These are phyloP conservation scores for Moringa oleifera DNA, from an alignment of 345 rosid genomes.

Conservation along the genomic window DNA sequence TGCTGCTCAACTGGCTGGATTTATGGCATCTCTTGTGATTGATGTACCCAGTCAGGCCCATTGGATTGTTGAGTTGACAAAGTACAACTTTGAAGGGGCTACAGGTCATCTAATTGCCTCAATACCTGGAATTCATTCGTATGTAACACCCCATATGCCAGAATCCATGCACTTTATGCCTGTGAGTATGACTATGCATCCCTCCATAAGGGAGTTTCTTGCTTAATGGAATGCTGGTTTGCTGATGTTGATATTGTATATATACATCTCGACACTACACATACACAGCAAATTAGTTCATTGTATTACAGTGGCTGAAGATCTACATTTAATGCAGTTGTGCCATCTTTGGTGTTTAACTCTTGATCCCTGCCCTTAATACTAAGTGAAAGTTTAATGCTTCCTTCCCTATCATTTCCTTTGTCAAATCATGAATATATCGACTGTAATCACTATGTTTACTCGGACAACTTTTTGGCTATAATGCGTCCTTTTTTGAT, in stretches of 20 bases:
- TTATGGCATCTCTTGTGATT: slow-evolving; percentile 70
- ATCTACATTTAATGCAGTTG: no score
- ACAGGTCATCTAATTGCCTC: slow-evolving; percentile 72
- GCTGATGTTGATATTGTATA: neutral
- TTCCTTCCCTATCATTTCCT: neutral
- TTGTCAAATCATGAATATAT: neutral
- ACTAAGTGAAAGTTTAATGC: neutral
- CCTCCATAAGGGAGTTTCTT: slow-evolving; percentile 5
- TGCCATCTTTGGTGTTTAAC: neutral
- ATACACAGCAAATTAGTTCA: neutral
- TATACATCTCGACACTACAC: neutral
- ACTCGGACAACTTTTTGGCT: neutral
- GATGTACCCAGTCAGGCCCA: slow-evolving; percentile 83
- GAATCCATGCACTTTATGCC: slow-evolving; percentile 21
- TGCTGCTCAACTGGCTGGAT: slow-evolving; percentile 85
- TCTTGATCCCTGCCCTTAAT: neutral
- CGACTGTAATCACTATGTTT: neutral
- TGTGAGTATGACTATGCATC: slow-evolving; percentile 29
- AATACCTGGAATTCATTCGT: slow-evolving; percentile 80
- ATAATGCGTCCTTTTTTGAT: no score
- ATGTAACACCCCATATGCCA: slow-evolving; percentile 27
- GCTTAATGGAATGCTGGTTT: slow-evolving; percentile 1
- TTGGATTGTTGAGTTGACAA: slow-evolving; percentile 72
- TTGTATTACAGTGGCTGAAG: neutral
- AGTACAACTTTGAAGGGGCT: slow-evolving; percentile 69